Conservation (phyloP, 148 eudicot genomes). For the Bassia scoparia region DNA sequence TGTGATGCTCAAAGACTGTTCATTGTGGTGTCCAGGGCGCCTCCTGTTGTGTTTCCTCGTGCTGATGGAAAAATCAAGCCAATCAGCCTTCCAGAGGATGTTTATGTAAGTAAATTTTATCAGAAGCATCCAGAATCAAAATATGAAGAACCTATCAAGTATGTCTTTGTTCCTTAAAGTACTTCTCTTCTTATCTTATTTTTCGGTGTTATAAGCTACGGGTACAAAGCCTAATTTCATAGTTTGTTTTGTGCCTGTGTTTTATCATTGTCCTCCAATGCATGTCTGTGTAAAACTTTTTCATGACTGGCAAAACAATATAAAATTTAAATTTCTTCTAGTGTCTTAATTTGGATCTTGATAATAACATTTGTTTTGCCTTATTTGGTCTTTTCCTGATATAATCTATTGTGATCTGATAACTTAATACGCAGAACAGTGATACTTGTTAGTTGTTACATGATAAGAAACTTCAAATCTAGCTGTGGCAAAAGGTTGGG, state of each 20-base stretch:
- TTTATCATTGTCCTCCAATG: not conserved
- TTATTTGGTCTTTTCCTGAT: not conserved
- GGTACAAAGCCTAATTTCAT: not conserved
- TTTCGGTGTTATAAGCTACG: not conserved
- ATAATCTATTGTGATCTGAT: not conserved
- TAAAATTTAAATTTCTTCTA: not conserved
- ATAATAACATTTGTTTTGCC: not conserved
- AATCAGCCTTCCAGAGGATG: slow-evolving; percentile 76
- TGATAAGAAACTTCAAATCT: not conserved
- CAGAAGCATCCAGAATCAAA: slow-evolving; percentile 69
- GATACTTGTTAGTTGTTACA: not conserved
- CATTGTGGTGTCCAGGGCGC: slow-evolving; percentile 51
- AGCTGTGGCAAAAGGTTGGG: not conserved
- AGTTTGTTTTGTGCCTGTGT: too few relatives aligned
- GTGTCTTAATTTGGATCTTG: not conserved
- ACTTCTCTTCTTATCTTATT: not conserved
- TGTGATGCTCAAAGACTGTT: not conserved
- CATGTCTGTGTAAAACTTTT: not conserved
- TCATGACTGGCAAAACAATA: not conserved
- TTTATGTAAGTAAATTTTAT: slow-evolving; percentile 61
- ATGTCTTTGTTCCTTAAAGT: slow-evolving; percentile 21
- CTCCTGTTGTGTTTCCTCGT: slow-evolving; percentile 79
- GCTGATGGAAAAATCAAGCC: slow-evolving; percentile 52
- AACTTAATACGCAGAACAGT: not conserved
- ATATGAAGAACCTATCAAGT: slow-evolving; percentile 81